Evolutionary conservation across 2,329 filamentous ascomycete species (phyloP), one percentile per base, ranked within the genome.

Genomic region (Xylaria polymorpha): DNA sequence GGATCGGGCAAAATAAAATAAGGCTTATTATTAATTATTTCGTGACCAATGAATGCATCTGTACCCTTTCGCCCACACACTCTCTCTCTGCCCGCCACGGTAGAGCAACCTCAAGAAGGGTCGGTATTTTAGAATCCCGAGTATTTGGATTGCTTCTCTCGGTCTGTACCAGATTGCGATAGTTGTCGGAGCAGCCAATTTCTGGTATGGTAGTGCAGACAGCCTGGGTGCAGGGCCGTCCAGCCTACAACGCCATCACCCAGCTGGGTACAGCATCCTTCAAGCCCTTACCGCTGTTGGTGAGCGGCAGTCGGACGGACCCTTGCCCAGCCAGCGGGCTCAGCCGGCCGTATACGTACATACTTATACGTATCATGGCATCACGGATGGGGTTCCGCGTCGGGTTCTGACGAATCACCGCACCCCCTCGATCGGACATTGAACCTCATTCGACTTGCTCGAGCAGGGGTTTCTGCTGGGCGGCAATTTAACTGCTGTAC

Each of bases 341-440:
- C 41, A 50, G 48, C 56, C 56, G 48, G 44, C 12, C 22, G 15
- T 58, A 12, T 41, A 15, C 44, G 2, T 29, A 29, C 25, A 29
- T 29, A 29, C 25, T 29, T 29, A 32, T 37, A 63, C 65, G 61
- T 35, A 51, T 18, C 55, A 37, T 22, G 39, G 46, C 50, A 51
- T 41, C 65, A 56, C 61, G 61, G 56, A 57, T 55, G 20, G 61
- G 18, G 61, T 57, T 68, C 57, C 57, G 61, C 25, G 37, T 61
- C 57, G 51, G 20, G 10, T 18, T 12, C 37, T 35, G 41, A 44
- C 67, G 62, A 69, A 69, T 69, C 63, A 69, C 7, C 2, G 39
- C 4, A 8, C 22, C 35, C n/a, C 15, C 4, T 20, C 18, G 2
- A 25, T 32, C 59, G 46, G 44, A 20, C n/a, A 29, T 50, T 56